Conservation (phyloP, 148 eudicot genomes). For the Euryodendron excelsum region DNA sequence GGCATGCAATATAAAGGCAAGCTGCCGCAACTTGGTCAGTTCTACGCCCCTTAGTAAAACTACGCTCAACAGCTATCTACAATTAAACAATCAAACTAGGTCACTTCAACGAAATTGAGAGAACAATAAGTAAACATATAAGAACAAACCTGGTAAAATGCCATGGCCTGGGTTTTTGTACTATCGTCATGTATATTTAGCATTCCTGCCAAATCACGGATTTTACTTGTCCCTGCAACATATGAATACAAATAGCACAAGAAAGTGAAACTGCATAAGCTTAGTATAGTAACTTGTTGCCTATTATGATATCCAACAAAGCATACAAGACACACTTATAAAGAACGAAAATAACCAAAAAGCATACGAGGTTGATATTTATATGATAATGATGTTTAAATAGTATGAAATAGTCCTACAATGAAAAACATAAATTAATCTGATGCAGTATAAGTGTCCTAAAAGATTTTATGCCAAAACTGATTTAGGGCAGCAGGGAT, state of each 20-base stretch:
- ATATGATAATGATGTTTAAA: not conserved
- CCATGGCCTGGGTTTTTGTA: constrained; percentile 29
- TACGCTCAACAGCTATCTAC: constrained; percentile 46
- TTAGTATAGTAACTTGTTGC: not conserved
- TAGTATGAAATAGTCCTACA: not conserved
- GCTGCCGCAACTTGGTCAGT: constrained; percentile 51
- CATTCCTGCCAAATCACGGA: constrained; percentile 22
- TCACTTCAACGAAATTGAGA: not conserved
- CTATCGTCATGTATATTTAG: constrained; percentile 35
- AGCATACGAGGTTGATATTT: not conserved
- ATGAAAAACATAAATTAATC: not conserved
- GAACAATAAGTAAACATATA: not conserved
- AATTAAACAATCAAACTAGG: not conserved
- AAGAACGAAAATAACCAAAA: not conserved
- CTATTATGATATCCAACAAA: not conserved
- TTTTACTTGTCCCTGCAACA: constrained; percentile 34
- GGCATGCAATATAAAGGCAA: constrained; percentile 58
- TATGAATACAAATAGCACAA: not conserved
- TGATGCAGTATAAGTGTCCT: no score
- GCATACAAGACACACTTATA: not conserved
- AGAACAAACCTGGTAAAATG: constrained; percentile 40
- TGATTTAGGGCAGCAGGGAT: no score
- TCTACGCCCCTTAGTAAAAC: constrained; percentile 49
- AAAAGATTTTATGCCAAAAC: no score
- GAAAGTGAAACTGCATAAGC: not conserved